Conservation (phyloP, 192 early-diverging fungal species). For the Linnemannia exigua region DNA sequence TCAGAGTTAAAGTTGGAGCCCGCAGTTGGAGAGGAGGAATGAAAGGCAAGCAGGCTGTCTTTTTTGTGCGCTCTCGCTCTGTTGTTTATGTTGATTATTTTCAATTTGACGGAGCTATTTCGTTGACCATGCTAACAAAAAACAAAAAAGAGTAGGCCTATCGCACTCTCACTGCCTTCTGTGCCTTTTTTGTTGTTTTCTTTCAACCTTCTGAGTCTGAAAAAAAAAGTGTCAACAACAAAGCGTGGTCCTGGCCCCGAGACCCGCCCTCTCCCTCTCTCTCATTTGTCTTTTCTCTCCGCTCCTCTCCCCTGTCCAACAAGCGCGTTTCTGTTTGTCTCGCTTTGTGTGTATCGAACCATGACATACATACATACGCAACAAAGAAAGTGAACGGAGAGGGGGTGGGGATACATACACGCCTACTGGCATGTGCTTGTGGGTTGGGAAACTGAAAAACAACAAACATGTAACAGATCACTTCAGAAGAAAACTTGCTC, state of each 20-base stretch:
- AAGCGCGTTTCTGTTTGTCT: background rate
- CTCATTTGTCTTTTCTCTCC: background rate
- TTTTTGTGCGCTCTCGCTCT: background rate
- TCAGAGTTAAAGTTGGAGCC: background rate
- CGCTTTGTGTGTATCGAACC: background rate
- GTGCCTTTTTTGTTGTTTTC: background rate
- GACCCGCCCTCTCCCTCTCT: background rate
- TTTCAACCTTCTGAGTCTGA: background rate
- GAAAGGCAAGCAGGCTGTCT: background rate
- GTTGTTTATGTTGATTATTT: no score
- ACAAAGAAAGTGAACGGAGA: no score
- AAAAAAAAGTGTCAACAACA: background rate
- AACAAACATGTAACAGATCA: background rate
- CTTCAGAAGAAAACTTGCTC: background rate
- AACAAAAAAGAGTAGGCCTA: background rate
- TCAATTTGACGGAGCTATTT: slow-evolving; percentile 4
- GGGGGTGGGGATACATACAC: background rate
- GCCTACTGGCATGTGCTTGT: background rate
- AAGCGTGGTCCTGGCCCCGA: background rate
- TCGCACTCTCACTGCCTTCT: background rate
- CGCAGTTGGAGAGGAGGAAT: background rate
- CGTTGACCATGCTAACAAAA: background rate
- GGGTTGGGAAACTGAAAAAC: slow-evolving; percentile 7
- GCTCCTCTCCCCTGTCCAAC: background rate
- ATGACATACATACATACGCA: slow-evolving; percentile 1